Evolutionary conservation across 1,284 basidiomycete species (phyloP).

Genomic region (Pisolithus thermaeus): DNA sequence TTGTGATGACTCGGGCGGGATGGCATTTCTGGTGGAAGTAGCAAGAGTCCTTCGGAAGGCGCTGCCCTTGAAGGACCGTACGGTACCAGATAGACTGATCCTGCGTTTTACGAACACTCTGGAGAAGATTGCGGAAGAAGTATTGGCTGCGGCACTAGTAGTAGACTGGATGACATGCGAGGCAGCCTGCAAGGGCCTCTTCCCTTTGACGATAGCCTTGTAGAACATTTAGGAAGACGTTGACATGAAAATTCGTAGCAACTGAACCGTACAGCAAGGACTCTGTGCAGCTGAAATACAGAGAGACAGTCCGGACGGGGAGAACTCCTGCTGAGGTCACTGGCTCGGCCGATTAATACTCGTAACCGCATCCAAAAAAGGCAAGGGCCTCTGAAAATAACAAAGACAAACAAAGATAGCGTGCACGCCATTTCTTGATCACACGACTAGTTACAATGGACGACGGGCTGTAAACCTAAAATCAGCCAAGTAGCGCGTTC

Average conservation of each 20-base stretch:
- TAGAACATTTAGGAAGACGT: conserved; percentile 22
- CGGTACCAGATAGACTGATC: conserved; percentile 35
- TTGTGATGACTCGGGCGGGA: conserved; percentile 25
- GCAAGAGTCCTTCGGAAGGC: conserved; percentile 34
- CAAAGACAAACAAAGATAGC: conserved; percentile 19
- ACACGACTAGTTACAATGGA: neutral
- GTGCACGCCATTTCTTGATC: neutral
- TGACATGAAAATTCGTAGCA: conserved; percentile 15
- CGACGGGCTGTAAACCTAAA: no score
- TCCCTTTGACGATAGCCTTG: conserved; percentile 34
- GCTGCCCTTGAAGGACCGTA: conserved; percentile 21
- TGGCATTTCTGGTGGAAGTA: conserved; percentile 32
- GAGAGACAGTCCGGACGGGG: conserved; percentile 2
- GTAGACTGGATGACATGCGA: conserved; percentile 39
- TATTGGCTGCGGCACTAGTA: conserved; percentile 48
- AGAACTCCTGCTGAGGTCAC: conserved; percentile 3
- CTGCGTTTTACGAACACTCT: conserved; percentile 41
- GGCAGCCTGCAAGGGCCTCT: conserved; percentile 45
- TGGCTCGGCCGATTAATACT: conserved; percentile 5
- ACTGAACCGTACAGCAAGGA: conserved; percentile 5
- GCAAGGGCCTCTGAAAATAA: conserved; percentile 20
- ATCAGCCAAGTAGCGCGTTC: no score
- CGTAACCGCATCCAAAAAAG: conserved; percentile 4
- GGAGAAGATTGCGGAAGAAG: conserved; percentile 45
- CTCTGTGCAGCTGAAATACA: conserved; percentile 1